phyloP scores from a whole-genome alignment of 2,329 filamentous ascomycete species.

The Colletotrichum scovillei region DNA sequence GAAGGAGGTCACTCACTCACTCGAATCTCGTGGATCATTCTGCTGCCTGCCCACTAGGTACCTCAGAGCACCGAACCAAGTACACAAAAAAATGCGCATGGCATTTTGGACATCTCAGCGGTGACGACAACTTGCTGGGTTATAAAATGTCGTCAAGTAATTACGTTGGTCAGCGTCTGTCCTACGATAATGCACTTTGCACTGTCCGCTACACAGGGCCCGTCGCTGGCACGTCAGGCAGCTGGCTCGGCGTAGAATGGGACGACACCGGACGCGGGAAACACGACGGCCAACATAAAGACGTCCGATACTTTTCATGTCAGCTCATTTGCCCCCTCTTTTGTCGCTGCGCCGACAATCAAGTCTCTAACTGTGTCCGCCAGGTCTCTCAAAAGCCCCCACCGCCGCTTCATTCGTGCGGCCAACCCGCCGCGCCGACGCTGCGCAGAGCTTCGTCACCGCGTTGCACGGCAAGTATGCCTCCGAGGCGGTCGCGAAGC shows the following conservation, averaged over 20 bases:
- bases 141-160: slow-evolving; percentile 51
- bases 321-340: slow-evolving; percentile 51
- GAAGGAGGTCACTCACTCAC: neutral
- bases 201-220: slow-evolving; percentile 86
- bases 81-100: slow-evolving; percentile 2
- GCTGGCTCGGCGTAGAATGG: slow-evolving; percentile 97
- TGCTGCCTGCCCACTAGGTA: neutral
- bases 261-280: slow-evolving; percentile 89
- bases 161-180: slow-evolving; percentile 79
- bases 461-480: slow-evolving; percentile 89
- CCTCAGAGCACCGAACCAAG: neutral
- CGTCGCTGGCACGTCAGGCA: slow-evolving; percentile 79
- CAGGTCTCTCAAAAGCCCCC: slow-evolving; percentile 70
- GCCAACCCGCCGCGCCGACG: slow-evolving; percentile 77
- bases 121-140: slow-evolving; percentile 6
- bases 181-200: slow-evolving; percentile 81
- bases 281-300: slow-evolving; percentile 87
- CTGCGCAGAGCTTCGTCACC: slow-evolving; percentile 78
- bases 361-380: slow-evolving; percentile 19
- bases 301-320: slow-evolving; percentile 86
- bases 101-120: neutral
- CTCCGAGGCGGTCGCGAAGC: slow-evolving; percentile 57
- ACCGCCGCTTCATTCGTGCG: slow-evolving; percentile 90
- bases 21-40: slow-evolving; percentile 1
- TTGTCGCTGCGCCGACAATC: slow-evolving; percentile 31